These are phyloP conservation scores for Ogataea ganodermae DNA, from an alignment of 805 yeast species.

Conservation along the genomic window DNA sequence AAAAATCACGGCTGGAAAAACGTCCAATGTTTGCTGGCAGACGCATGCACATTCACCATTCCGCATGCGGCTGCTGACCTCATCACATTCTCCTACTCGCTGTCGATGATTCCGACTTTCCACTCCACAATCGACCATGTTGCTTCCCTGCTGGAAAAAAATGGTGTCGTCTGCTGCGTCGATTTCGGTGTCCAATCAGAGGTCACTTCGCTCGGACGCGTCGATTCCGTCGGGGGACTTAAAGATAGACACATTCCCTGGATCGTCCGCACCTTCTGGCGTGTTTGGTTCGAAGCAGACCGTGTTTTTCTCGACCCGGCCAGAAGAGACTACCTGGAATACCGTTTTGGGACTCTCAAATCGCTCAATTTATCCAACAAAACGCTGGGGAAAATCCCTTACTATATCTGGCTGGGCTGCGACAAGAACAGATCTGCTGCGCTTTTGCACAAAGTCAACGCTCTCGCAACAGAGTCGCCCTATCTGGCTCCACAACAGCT, in stretches of 20 bases:
- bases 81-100: slow-evolving; percentile 75
- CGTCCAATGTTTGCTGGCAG: slow-evolving; percentile 70
- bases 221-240: slow-evolving; percentile 75
- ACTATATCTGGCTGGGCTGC: slow-evolving; percentile 81
- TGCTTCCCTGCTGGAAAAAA: slow-evolving; percentile 48
- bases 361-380: slow-evolving; percentile 68
- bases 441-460: slow-evolving; percentile 56
- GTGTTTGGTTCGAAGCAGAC: slow-evolving; percentile 86
- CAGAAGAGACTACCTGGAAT: slow-evolving; percentile 81
- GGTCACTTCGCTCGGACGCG: slow-evolving; percentile 65
- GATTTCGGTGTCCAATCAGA: slow-evolving; percentile 79
- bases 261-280: slow-evolving; percentile 80
- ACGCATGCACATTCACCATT: slow-evolving; percentile 70
- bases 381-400: slow-evolving; percentile 72
- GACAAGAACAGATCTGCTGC: slow-evolving; percentile 57
- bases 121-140: slow-evolving; percentile 78
- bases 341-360: slow-evolving; percentile 79
- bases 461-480: slow-evolving; percentile 80
- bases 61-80: slow-evolving; percentile 60
- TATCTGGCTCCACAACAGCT: slow-evolving; percentile 63
- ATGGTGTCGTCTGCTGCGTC: slow-evolving; percentile 68
- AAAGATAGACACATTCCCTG: slow-evolving; percentile 73
- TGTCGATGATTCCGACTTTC: slow-evolving; percentile 84
- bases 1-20: slow-evolving; percentile 50
- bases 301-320: slow-evolving; percentile 76